Conservation (phyloP, 768 basidiomycete species). For the Mycena amicta region DNA sequence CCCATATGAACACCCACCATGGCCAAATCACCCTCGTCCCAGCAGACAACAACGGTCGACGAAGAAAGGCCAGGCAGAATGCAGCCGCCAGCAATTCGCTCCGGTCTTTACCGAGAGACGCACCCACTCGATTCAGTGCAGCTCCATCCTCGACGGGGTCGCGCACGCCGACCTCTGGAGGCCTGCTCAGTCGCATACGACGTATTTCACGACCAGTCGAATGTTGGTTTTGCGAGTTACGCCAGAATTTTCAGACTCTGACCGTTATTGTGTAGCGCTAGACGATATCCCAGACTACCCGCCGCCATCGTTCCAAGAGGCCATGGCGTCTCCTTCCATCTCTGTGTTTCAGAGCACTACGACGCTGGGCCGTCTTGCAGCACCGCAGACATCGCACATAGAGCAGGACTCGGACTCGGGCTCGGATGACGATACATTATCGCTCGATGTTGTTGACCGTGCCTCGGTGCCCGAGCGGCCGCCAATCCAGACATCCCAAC, state of each 20-base stretch:
- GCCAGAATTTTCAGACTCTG: conserved; percentile 27
- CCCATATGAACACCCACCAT: conserved; percentile 56
- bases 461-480: conserved; percentile 30
- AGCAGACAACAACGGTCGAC: conserved; percentile 52
- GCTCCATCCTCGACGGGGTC: conserved; percentile 35
- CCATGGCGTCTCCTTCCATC: conserved; percentile 49
- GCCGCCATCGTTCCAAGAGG: conserved; percentile 78
- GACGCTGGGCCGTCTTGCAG: conserved; percentile 35
- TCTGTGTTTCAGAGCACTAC: conserved; percentile 44
- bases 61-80: conserved; percentile 49
- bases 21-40: conserved; percentile 52
- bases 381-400: background rate
- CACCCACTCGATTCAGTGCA: conserved; percentile 48
- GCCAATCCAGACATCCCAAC: no score
- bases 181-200: background rate
- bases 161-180: background rate
- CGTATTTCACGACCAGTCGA: conserved; percentile 11
- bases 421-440: conserved; percentile 42
- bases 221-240: conserved; percentile 3
- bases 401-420: conserved; percentile 37
- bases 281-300: conserved; percentile 59
- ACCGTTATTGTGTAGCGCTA: conserved; percentile 25
- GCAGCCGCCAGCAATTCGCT: conserved; percentile 32
- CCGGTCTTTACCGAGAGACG: conserved; percentile 44
- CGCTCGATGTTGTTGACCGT: conserved; percentile 54